These are phyloP conservation scores for Sarcodon aspratus DNA, from an alignment of 768 basidiomycete genomes.

Conservation along the genomic window DNA sequence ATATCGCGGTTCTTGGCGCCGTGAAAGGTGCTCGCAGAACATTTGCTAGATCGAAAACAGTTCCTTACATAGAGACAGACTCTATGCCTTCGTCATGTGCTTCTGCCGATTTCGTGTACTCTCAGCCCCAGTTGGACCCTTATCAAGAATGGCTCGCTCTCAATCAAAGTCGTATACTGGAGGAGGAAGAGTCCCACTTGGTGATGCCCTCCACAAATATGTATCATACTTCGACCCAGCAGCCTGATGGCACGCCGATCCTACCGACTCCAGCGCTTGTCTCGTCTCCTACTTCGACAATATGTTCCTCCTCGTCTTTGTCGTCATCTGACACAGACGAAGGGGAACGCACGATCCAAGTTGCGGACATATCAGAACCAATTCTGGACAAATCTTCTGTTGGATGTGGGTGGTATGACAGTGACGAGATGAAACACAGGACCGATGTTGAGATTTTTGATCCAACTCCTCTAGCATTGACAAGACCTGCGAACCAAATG, in stretches of 20 bases:
- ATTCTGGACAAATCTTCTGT: not conserved
- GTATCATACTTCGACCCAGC: too few relatives aligned
- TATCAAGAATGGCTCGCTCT: not conserved
- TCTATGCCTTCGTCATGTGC: not conserved
- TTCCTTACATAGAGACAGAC: not conserved
- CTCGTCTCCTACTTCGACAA: not conserved
- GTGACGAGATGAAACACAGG: too few relatives aligned
- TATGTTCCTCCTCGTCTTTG: not conserved
- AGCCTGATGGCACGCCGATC: conserved; percentile 1
- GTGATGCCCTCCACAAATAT: not conserved
- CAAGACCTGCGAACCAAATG: too few relatives aligned
- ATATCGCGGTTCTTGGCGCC: not conserved
- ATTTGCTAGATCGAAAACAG: not conserved
- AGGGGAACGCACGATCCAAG: not conserved
- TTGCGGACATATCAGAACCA: not conserved
- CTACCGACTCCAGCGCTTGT: conserved; percentile 7
- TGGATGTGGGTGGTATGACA: too few relatives aligned
- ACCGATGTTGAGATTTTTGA: too few relatives aligned
- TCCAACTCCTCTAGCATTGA: too few relatives aligned
- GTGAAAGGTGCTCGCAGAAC: not conserved
- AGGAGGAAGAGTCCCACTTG: not conserved
- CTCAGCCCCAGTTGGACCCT: not conserved
- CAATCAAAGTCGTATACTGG: not conserved
- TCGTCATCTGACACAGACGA: not conserved
- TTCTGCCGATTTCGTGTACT: not conserved